phyloP scores from a whole-genome alignment of 2,329 filamentous ascomycete species.

The Emmonsiellopsis sp. region DNA sequence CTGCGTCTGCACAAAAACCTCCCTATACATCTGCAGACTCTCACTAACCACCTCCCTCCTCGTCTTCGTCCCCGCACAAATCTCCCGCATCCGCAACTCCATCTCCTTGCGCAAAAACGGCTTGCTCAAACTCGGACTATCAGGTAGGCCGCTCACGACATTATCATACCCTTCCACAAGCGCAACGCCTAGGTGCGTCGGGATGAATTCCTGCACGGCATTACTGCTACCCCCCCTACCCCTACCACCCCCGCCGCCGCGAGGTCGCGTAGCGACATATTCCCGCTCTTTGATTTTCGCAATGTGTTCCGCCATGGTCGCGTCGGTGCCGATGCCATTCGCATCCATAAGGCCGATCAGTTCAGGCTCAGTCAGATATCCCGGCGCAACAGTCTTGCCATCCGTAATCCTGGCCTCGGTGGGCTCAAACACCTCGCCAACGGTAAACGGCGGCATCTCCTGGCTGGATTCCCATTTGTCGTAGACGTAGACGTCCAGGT shows the following conservation, averaged over 20 bases:
- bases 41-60: slow-evolving; percentile 68
- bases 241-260: slow-evolving; percentile 36
- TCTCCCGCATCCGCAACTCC: slow-evolving; percentile 93
- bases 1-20: slow-evolving; percentile 74
- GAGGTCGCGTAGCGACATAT: slow-evolving; percentile 64
- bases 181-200: slow-evolving; percentile 81
- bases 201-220: slow-evolving; percentile 74
- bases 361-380: slow-evolving; percentile 88
- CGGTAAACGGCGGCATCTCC: slow-evolving; percentile 67
- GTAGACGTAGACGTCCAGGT: slow-evolving; percentile 90
- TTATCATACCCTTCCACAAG: slow-evolving; percentile 90
- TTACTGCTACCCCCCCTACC: slow-evolving; percentile 32
- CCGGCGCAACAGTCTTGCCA: slow-evolving; percentile 77
- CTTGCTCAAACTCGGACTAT: slow-evolving; percentile 67
- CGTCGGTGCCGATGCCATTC: slow-evolving; percentile 96
- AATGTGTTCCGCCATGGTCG: slow-evolving; percentile 98
- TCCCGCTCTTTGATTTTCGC: slow-evolving; percentile 85
- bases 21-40: slow-evolving; percentile 76
- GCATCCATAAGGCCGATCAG: slow-evolving; percentile 95
- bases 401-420: slow-evolving; percentile 82
- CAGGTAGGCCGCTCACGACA: slow-evolving; percentile 72
- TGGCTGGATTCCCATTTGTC: slow-evolving; percentile 91
- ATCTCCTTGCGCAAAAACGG: slow-evolving; percentile 96
- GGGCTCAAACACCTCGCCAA: slow-evolving; percentile 77
- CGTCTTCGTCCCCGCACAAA: slow-evolving; percentile 77